Evolutionary conservation across 1,139 yeast species (phyloP).

Genomic region (Candida neerlandica): DNA sequence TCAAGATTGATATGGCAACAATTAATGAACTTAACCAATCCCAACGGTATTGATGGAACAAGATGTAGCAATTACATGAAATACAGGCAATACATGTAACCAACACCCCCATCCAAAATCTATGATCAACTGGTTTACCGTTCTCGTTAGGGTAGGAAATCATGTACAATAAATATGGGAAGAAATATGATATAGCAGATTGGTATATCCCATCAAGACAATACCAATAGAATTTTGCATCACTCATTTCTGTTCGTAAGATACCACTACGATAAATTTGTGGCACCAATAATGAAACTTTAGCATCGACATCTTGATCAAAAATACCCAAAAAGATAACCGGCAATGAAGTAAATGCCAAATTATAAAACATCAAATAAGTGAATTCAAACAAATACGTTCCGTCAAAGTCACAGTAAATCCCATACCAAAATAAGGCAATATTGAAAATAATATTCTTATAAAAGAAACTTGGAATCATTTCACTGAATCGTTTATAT

Average conservation of each 20-base stretch:
- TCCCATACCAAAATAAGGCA: slow-evolving; percentile 92
- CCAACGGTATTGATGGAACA: slow-evolving; percentile 89
- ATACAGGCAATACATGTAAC: slow-evolving; percentile 80
- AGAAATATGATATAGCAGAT: slow-evolving; percentile 80
- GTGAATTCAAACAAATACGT: slow-evolving; percentile 91
- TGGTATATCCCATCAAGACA: slow-evolving; percentile 89
- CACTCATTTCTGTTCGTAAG: slow-evolving; percentile 77
- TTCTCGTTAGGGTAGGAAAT: slow-evolving; percentile 58
- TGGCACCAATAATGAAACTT: slow-evolving; percentile 84
- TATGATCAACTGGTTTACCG: slow-evolving; percentile 76
- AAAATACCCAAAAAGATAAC: slow-evolving; percentile 87
- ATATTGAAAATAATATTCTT: slow-evolving; percentile 88
- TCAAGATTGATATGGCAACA: slow-evolving; percentile 61
- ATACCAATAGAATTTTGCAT: slow-evolving; percentile 77
- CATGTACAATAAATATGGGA: slow-evolving; percentile 71
- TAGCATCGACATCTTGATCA: slow-evolving; percentile 90
- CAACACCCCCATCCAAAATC: slow-evolving; percentile 82
- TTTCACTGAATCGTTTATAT: slow-evolving; percentile 85
- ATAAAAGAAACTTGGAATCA: slow-evolving; percentile 92
- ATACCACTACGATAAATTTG: slow-evolving; percentile 88
- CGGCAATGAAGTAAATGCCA: slow-evolving; percentile 94
- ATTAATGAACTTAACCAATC: slow-evolving; percentile 80
- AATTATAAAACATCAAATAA: slow-evolving; percentile 85
- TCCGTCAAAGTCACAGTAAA: slow-evolving; percentile 84
- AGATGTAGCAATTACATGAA: slow-evolving; percentile 77